phyloP scores from a whole-genome alignment of 495 filamentous ascomycete species.

The Hypomontagnella submonticulosa region DNA sequence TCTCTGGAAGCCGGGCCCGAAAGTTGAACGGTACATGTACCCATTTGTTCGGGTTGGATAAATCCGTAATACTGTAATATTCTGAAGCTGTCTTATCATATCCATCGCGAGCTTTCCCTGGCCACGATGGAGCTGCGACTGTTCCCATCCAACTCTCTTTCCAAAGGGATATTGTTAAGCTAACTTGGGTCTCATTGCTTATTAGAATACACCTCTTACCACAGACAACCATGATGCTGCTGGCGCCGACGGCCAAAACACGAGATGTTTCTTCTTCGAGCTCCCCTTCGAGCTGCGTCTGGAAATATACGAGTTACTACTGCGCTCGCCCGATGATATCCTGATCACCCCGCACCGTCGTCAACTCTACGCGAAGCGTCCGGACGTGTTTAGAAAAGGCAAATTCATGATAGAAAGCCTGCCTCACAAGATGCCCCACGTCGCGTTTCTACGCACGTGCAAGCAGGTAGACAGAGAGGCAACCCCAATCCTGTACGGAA shows the following conservation, averaged over 20 bases:
- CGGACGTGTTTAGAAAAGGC: background rate
- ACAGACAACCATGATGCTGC: background rate
- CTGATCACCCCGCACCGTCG: conserved; percentile 30
- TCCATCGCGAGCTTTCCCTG: background rate
- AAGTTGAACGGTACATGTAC: too few species aligned
- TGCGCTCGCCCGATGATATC: conserved; percentile 42
- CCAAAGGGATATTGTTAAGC: background rate
- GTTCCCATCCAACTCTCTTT: background rate
- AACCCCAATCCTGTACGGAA: conserved; percentile 47
- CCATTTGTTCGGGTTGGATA: too few species aligned
- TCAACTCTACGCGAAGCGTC: conserved; percentile 6
- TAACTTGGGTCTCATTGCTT: conserved; percentile 2
- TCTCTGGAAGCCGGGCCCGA: too few species aligned
- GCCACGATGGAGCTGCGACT: too few species aligned
- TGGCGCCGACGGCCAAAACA: background rate
- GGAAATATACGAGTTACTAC: conserved; percentile 53
- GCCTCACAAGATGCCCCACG: conserved; percentile 23
- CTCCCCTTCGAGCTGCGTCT: conserved; percentile 58
- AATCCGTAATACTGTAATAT: too few species aligned
- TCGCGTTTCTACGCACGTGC: conserved; percentile 49
- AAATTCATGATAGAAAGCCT: background rate
- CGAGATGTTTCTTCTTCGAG: conserved; percentile 48
- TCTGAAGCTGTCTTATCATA: background rate
- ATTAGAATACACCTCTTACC: background rate
- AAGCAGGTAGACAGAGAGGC: conserved; percentile 47